Percentiles rank a stretch among this genome's conserved stretches.
phyloP scores from a whole-genome alignment of 2,329 filamentous ascomycete genomes.

The Aspergillus luchuensis region DNA sequence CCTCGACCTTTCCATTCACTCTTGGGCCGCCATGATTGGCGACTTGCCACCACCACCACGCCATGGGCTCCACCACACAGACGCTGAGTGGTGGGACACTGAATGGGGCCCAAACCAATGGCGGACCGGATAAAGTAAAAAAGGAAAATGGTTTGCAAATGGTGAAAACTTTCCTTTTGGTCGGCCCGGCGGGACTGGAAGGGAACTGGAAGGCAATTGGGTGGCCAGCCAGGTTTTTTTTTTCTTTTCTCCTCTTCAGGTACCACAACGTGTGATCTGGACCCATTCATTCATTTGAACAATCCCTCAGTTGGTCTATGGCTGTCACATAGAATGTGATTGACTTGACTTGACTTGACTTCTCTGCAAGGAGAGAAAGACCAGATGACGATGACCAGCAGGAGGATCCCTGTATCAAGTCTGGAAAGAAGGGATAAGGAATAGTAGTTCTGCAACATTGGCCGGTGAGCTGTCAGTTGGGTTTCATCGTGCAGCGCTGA shows the following conservation, averaged over 20 bases:
- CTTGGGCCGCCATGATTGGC: background rate
- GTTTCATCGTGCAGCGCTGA: background rate
- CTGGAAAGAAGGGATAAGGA: too few species aligned
- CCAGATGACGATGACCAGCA: too few species aligned
- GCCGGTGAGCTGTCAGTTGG: background rate
- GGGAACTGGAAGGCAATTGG: background rate
- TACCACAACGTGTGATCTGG: background rate
- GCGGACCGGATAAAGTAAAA: background rate
- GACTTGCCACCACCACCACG: background rate
- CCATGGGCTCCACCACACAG: background rate
- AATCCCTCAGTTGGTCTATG: too few species aligned
- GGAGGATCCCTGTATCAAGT: too few species aligned
- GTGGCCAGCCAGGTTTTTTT: background rate
- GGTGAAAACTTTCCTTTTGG: background rate
- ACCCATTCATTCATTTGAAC: background rate
- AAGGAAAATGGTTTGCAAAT: background rate
- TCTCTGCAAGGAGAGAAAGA: too few species aligned
- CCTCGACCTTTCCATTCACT: background rate
- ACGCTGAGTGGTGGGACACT: background rate
- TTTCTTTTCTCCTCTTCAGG: background rate
- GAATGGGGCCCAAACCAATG: background rate
- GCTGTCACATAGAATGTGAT: too few species aligned
- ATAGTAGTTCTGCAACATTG: background rate
- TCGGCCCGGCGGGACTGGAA: background rate
- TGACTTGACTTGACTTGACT: too few species aligned